A percentile compares a stretch with the other conserved stretches of the same genome.
Evolutionary conservation across 106 monocot species (phyloP).

Genomic region (Dactylorhiza incarnata): DNA sequence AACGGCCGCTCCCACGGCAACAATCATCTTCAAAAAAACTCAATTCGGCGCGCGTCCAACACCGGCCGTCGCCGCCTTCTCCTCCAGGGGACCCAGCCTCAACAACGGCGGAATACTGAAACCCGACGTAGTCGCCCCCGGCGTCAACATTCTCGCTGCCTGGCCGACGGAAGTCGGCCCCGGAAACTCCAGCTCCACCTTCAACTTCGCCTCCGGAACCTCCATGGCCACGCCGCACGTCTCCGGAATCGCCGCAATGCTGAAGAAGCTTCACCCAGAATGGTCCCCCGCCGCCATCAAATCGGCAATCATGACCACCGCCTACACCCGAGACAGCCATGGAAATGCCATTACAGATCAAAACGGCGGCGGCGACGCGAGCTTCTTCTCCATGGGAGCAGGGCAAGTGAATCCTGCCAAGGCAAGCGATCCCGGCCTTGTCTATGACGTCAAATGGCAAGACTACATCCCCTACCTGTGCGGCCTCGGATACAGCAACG

Average conservation of each 20-base stretch:
- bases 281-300: conserved; percentile 15
- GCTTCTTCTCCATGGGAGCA: conserved; percentile 12
- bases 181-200: neutral
- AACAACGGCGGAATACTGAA: conserved; percentile 32
- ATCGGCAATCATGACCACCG: conserved; percentile 15
- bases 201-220: conserved; percentile 9
- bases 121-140: conserved; percentile 38
- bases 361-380: conserved; percentile 3
- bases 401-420: conserved; percentile 10
- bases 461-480: conserved; percentile 17
- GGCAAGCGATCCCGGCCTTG: conserved; percentile 13
- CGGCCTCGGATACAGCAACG: conserved; percentile 1
- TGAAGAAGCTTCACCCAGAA: conserved; percentile 10
- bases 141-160: conserved; percentile 28
- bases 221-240: conserved; percentile 17
- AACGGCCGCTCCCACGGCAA: conserved; percentile 9
- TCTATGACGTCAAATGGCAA: neutral
- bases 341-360: conserved; percentile 2
- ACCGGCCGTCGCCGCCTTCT: conserved; percentile 26
- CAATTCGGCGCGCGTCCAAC: conserved; percentile 3
- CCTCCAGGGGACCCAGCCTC: conserved; percentile 29
- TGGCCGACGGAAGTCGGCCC: conserved; percentile 6
- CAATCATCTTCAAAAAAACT: conserved; percentile 13
- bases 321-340: neutral
- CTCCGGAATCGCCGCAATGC: conserved; percentile 8